phyloP scores from a whole-genome alignment of 225 moss, liverwort and hornwort genomes.

The Ulota crispa region DNA sequence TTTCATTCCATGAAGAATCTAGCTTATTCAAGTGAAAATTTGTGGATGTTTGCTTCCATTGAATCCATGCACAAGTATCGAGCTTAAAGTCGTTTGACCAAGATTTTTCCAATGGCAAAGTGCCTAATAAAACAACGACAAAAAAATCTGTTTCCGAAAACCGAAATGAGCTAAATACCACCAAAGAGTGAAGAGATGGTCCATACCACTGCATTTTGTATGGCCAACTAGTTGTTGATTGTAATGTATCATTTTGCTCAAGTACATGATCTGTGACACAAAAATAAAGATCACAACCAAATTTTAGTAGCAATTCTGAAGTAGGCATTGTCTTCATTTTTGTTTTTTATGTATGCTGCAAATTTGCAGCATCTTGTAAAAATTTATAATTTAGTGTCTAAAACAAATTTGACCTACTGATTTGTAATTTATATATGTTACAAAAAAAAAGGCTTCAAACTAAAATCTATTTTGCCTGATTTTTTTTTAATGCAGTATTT shows the following conservation, averaged over 20 bases:
- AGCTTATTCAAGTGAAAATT: neutral
- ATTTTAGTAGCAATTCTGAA: neutral
- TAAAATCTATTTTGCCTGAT: too few species aligned
- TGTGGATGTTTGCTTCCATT: slow-evolving; percentile 11
- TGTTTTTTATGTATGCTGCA: too few species aligned
- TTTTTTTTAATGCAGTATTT: too few species aligned
- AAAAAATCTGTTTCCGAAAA: slow-evolving; percentile 38
- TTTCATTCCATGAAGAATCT: neutral
- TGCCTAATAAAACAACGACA: slow-evolving; percentile 39
- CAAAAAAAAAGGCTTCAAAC: too few species aligned
- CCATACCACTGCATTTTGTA: slow-evolving; percentile 58
- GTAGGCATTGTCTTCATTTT: too few species aligned
- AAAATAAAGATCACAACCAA: too few species aligned
- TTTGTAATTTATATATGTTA: too few species aligned
- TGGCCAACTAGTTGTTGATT: slow-evolving; percentile 20
- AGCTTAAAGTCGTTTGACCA: slow-evolving; percentile 7
- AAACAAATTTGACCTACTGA: too few species aligned
- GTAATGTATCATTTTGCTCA: neutral
- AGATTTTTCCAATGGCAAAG: slow-evolving; percentile 13
- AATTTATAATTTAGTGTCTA: too few species aligned
- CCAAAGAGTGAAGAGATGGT: slow-evolving; percentile 44
- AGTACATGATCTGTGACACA: neutral
- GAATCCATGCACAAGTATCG: slow-evolving; percentile 52
- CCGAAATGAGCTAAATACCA: slow-evolving; percentile 63
- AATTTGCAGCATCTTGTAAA: too few species aligned